These are phyloP conservation scores for Cordyceps cateniannulata DNA, from an alignment of 2,329 filamentous ascomycete species.

Conservation along the genomic window DNA sequence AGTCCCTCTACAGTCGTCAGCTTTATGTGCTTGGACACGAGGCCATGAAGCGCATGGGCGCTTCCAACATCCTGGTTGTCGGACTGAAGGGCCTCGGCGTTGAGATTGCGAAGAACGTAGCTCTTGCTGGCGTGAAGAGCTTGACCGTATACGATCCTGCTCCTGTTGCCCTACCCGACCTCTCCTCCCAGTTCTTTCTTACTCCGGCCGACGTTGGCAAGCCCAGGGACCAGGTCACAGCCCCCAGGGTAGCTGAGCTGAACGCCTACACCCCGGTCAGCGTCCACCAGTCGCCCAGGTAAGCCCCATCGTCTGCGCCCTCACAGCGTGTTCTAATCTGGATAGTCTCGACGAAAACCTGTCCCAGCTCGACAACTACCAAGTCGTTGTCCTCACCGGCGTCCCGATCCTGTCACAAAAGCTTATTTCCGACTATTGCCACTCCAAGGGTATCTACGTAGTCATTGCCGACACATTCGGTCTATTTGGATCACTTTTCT, in stretches of 20 bases:
- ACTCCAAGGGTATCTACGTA: slow-evolving; percentile 86
- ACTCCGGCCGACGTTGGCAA: slow-evolving; percentile 84
- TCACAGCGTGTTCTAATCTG: neutral
- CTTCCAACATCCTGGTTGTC: slow-evolving; percentile 87
- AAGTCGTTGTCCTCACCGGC: slow-evolving; percentile 86
- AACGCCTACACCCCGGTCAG: slow-evolving; percentile 93
- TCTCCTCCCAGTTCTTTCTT: slow-evolving; percentile 97
- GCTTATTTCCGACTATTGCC: slow-evolving; percentile 84
- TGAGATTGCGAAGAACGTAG: slow-evolving; percentile 98
- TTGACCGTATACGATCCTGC: slow-evolving; percentile 87
- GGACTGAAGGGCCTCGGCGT: slow-evolving; percentile 92
- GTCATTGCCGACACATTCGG: slow-evolving; percentile 86
- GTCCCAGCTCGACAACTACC: slow-evolving; percentile 79
- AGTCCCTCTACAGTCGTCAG: slow-evolving; percentile 68
- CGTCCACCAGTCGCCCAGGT: slow-evolving; percentile 59
- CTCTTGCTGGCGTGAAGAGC: slow-evolving; percentile 95
- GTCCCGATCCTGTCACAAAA: slow-evolving; percentile 75
- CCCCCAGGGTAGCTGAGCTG: slow-evolving; percentile 83
- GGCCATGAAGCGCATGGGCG: slow-evolving; percentile 98
- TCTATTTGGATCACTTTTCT: slow-evolving; percentile 92
- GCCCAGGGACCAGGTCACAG: slow-evolving; percentile 78
- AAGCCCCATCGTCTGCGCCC: slow-evolving; percentile 13
- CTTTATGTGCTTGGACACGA: slow-evolving; percentile 66
- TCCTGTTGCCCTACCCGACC: slow-evolving; percentile 75
- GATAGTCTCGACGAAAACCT: slow-evolving; percentile 67